Conservation (phyloP, 306 rosid genomes). For the Vicia sativa region DNA sequence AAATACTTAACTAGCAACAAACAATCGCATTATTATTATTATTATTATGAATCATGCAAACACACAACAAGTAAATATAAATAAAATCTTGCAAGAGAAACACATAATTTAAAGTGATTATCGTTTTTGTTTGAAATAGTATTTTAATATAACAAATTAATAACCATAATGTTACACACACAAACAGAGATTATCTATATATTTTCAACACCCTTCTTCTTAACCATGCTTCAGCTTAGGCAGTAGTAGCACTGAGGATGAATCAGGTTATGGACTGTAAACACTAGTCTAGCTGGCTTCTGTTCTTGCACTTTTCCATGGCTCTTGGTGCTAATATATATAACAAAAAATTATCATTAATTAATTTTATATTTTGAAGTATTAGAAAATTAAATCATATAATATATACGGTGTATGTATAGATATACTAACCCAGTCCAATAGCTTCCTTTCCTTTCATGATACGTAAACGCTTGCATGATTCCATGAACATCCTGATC, state of each 20-base stretch:
- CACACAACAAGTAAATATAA: constrained; percentile 40
- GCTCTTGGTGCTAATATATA: constrained; percentile 80
- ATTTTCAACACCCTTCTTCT: constrained; percentile 54
- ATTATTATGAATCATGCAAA: constrained; percentile 38
- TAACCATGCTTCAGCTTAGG: constrained; percentile 7
- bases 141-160: constrained; percentile 32
- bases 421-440: constrained; percentile 67
- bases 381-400: no score
- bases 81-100: constrained; percentile 45
- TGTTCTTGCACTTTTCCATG: constrained; percentile 84
- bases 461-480: constrained; percentile 92
- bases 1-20: constrained; percentile 36
- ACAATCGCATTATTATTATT: constrained; percentile 46
- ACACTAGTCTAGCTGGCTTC: constrained; percentile 48
- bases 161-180: constrained; percentile 50
- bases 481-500: constrained; percentile 86
- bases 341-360: constrained; percentile 1
- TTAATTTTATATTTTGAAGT: not conserved
- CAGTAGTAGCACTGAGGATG: constrained; percentile 1
- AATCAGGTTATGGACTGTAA: constrained; percentile 46
- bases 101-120: constrained; percentile 41
- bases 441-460: constrained; percentile 96
- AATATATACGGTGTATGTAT: not conserved
- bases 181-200: constrained; percentile 41
- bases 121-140: constrained; percentile 43